These are phyloP conservation scores for Phytophthora pinifolia DNA, from an alignment of 352 stramenopile species.

Conservation along the genomic window DNA sequence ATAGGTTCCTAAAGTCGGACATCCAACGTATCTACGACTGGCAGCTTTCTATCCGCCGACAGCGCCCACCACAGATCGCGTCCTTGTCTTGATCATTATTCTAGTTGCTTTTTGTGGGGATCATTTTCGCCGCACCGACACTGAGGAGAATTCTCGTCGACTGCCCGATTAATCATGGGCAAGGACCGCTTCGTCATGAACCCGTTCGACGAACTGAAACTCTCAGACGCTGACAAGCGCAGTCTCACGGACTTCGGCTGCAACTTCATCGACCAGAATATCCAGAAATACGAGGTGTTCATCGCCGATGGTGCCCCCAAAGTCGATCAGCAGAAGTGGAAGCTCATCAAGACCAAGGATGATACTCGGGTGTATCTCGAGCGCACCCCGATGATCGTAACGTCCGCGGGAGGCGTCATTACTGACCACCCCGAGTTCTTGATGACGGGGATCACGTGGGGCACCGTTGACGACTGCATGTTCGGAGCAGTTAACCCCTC, in stretches of 20 bases:
- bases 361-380: slow-evolving; percentile 35
- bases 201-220: slow-evolving; percentile 23
- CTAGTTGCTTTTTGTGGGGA: slow-evolving; percentile 11
- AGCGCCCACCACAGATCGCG: background rate
- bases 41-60: background rate
- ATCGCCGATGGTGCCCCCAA: slow-evolving; percentile 12
- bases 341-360: slow-evolving; percentile 32
- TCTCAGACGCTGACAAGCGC: slow-evolving; percentile 19
- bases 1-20: slow-evolving; percentile 1
- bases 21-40: background rate
- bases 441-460: slow-evolving; percentile 35
- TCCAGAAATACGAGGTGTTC: slow-evolving; percentile 45
- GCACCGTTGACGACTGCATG: slow-evolving; percentile 44
- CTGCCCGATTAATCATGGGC: slow-evolving; percentile 18
- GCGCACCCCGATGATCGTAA: slow-evolving; percentile 13
- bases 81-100: background rate
- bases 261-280: slow-evolving; percentile 31
- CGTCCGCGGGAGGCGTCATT: slow-evolving; percentile 3
- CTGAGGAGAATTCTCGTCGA: background rate
- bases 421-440: slow-evolving; percentile 24
- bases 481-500: slow-evolving; percentile 41
- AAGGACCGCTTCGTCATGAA: slow-evolving; percentile 36
- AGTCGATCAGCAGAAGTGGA: slow-evolving; percentile 39
- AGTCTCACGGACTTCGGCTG: slow-evolving; percentile 27
- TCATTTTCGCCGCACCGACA: background rate